Base-by-base conservation (phyloP, 805 yeast species). In the Kazachstania bromeliacearum region DNA sequence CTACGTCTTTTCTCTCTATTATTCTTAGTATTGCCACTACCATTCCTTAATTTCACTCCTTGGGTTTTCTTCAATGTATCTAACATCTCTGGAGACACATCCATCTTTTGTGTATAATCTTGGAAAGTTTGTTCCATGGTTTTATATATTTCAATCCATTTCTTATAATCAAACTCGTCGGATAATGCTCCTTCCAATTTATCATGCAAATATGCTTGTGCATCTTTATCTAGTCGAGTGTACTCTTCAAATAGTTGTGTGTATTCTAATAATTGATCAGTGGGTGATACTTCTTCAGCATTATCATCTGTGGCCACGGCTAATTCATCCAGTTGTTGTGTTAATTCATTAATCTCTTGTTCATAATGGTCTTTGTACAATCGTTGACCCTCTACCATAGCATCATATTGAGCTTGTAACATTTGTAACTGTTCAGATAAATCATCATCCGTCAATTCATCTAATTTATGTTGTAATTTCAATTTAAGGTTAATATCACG, bases 331-430 rank as follows among this genome's bases (percentile, higher is more conserved):
- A 43, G 25, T 32, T 32, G 29, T 8, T 28, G 13, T 17, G 26
- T 39, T 24, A 50, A 31, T 5, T 33, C 38, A 16, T 33, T 28
- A 8, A 55, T 40, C 34, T 55, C 55, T 7, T 42, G 34, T 2
- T 41, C 31, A 37, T 51, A 54, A 31, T 45, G 42, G 17, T 46
- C 43, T 28, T 47, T 55, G 35, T 49, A 49, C 15, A 47, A 38
- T 24, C 42, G 40, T 21, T 54, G 57, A 7, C 52, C 43, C 21
- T 51, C 56, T 12, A 46, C 34, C 13, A 54, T 23, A 5, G 55
- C 44, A 33, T 52, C 50, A 24, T 55, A 53, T 33, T 42, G 43
- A 16, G 28, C 14, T 16, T 34, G 13, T 6, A 18, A 15, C 37
- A 34, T 34, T n/a, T 19, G n/a, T 14, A 34, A 13, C 20, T 28